Base-by-base conservation (phyloP, 495 filamentous ascomycete species). In the Penicillium mononematosum region DNA sequence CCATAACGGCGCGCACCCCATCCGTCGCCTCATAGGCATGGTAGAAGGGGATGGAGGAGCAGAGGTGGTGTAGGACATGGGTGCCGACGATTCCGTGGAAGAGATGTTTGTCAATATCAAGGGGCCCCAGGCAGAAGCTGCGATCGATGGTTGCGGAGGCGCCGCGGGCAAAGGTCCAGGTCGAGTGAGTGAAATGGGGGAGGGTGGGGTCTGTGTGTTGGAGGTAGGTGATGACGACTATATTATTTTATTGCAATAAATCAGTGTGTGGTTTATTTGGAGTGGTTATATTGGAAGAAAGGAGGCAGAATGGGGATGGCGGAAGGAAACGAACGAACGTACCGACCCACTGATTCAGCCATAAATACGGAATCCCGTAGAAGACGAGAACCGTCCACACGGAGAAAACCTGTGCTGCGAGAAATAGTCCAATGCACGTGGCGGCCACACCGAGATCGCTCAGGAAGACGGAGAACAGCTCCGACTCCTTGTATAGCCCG, bases 21-120 rank as follows among this genome's bases (percentile, higher is more conserved):
- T 17, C 29, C 14, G 53, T 48, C 17, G 53, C 53, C 14, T 56
- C 53, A 19, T 56, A 45, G 10, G 53, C 53, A 27, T 91, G 80
- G 75, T 93, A 91, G 72, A 91, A 91, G 54, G 89, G 89, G 53
- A 92, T 92, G 56, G 77, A 83, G 69, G 81, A 83, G 55, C 91
- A 81, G 68, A 88, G 88, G 77, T 92, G 89, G 75, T 92, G 89
- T 39, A 90, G 79, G 49, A 92, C 89, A 73, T 92, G 89, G 17
- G 85, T 88, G 73, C 91, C 88, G 70, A 90, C 84, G 69, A 91
- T 90, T 65, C 87, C 86, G 76, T 92, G 89, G 68, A 92, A 78
- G 53, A 91, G 74, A 56, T 84, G 80, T 56, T 86, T 85, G 32
- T 89, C 89, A 65, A 90, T 84, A 76, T 90, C 90, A 44, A 89